A percentile compares a stretch with the other conserved stretches of the same genome.
These are phyloP conservation scores for Panicum miliaceum DNA, from an alignment of 176 grass and related monocot genomes.

Conservation along the genomic window DNA sequence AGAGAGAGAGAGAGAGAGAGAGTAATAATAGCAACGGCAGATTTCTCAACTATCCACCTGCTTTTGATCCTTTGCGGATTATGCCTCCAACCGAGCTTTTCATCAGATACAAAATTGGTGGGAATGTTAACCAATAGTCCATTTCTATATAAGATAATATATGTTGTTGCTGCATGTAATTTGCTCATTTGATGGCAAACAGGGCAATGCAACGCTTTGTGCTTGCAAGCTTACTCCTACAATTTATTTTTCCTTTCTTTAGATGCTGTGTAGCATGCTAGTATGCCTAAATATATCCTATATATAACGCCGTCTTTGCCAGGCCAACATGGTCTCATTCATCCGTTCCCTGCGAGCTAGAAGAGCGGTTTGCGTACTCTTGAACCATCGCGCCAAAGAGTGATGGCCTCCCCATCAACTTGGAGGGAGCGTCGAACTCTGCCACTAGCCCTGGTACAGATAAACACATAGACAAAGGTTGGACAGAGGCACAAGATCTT, in stretches of 20 bases:
- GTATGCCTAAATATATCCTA: neutral
- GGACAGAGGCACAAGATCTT: slow-evolving; percentile 5
- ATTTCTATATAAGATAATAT: neutral
- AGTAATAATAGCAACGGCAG: too few relatives aligned
- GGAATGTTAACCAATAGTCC: neutral
- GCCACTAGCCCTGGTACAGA: slow-evolving; percentile 63
- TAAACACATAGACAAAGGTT: neutral
- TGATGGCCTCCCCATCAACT: slow-evolving; percentile 61
- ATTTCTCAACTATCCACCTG: too few relatives aligned
- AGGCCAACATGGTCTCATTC: slow-evolving; percentile 12
- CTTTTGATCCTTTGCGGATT: too few relatives aligned
- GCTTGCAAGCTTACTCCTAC: neutral
- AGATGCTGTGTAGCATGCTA: too few relatives aligned
- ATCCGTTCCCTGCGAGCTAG: slow-evolving; percentile 29
- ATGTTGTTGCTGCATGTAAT: neutral
- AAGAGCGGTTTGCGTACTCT: slow-evolving; percentile 76
- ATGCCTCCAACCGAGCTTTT: neutral
- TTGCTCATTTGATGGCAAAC: neutral
- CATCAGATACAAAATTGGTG: neutral
- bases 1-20: too few relatives aligned
- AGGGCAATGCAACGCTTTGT: neutral
- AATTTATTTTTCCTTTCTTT: neutral
- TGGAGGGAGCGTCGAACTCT: slow-evolving; percentile 82
- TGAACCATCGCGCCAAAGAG: slow-evolving; percentile 78
- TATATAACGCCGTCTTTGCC: neutral